Evolutionary conservation across 257 asterid genomes (phyloP).

Genomic region (Ilex aquifolium): DNA sequence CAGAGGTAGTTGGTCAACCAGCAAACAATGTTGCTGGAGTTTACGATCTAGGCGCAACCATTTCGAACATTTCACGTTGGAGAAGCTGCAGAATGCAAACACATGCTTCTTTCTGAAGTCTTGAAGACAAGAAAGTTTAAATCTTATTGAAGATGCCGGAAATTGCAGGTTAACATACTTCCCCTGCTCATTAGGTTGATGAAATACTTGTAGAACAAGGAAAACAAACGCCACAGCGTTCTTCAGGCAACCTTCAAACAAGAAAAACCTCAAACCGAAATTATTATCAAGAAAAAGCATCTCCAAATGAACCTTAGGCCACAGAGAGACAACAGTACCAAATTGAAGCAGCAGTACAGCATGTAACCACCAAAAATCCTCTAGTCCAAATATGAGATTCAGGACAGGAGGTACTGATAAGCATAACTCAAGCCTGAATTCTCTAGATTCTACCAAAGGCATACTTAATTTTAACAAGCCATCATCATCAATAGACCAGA

Average conservation of each 20-base stretch:
- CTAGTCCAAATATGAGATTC: constrained; percentile 23
- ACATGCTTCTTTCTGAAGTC: constrained; percentile 50
- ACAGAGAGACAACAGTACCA: constrained; percentile 54
- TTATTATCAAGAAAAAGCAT: constrained; percentile 74
- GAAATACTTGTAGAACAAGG: constrained; percentile 50
- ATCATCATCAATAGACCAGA: constrained; percentile 41
- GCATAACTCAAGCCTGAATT: constrained; percentile 38
- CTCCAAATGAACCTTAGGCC: constrained; percentile 76
- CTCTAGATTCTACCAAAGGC: constrained; percentile 29
- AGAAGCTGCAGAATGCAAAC: constrained; percentile 65
- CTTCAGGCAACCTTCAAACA: constrained; percentile 68
- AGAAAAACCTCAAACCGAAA: constrained; percentile 68
- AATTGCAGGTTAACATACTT: constrained; percentile 36
- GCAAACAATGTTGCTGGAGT: constrained; percentile 57
- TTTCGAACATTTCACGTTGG: constrained; percentile 49
- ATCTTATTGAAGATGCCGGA: constrained; percentile 80
- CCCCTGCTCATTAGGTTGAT: constrained; percentile 43
- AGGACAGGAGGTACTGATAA: constrained; percentile 35
- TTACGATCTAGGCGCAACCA: constrained; percentile 64
- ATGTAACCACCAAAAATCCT: constrained; percentile 35
- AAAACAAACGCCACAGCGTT: constrained; percentile 61
- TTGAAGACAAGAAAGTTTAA: constrained; percentile 49
- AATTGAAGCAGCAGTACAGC: constrained; percentile 48
- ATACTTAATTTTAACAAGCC: constrained; percentile 37
- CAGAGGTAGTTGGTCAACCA: constrained; percentile 49